phyloP scores from a whole-genome alignment of 768 basidiomycete species.

The Auricularia sp. region DNA sequence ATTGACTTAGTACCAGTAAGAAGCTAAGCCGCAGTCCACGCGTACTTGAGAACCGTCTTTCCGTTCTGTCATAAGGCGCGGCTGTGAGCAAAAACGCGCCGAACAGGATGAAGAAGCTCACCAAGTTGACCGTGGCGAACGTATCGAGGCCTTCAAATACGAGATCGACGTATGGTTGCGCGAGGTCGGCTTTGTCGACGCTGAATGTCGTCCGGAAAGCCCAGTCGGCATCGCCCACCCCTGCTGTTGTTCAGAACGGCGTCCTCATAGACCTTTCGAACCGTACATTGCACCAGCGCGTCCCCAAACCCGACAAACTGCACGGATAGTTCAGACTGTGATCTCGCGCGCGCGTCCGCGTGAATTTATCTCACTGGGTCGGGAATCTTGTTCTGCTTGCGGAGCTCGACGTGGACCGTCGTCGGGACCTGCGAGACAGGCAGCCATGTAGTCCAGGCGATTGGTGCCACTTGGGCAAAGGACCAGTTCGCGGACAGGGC shows the following conservation, averaged over 20 bases:
- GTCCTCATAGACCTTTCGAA: too few relatives aligned
- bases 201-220: slow-evolving; percentile 25
- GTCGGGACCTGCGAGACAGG: slow-evolving; percentile 20
- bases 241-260: slow-evolving; percentile 6
- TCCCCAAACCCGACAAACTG: slow-evolving; percentile 20
- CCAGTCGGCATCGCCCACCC: slow-evolving; percentile 34
- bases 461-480: slow-evolving; percentile 51
- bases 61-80: neutral
- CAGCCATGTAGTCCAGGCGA: neutral
- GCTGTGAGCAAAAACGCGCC: too few relatives aligned
- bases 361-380: slow-evolving; percentile 21
- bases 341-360: too few relatives aligned
- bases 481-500: slow-evolving; percentile 42
- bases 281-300: slow-evolving; percentile 21
- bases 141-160: slow-evolving; percentile 37
- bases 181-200: slow-evolving; percentile 11
- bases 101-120: neutral
- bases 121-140: slow-evolving; percentile 25
- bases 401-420: slow-evolving; percentile 27
- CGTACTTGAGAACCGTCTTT: neutral
- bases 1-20: slow-evolving; percentile 32
- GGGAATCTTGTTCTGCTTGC: slow-evolving; percentile 25
- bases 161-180: slow-evolving; percentile 20
- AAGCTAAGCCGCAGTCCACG: slow-evolving; percentile 13
- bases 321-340: neutral